Base-by-base conservation (phyloP, 2,329 filamentous ascomycete genomes). In the Neonectria coccinea region DNA sequence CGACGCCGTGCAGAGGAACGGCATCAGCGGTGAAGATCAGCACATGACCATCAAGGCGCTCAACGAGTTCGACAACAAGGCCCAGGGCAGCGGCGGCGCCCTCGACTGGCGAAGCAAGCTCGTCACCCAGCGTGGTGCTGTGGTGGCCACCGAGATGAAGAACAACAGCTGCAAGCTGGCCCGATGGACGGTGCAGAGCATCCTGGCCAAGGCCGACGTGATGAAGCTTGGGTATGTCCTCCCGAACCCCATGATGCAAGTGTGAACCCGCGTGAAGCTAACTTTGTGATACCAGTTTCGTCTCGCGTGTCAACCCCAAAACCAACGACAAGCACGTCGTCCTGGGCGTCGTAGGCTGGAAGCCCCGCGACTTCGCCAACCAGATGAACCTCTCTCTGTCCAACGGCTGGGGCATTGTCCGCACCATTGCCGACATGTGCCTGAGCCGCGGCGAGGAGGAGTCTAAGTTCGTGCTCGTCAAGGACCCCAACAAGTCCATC, bases 81-180 rank as follows among this genome's bases (percentile, higher is more conserved):
- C 96, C 25, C 94, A 97, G 79, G 96, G 96, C 73, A 93, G 92
- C 71, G 96, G 96, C 72, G 94, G 95, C 70, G 96, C 96, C 59
- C 87, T 99, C 56, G 96, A 99, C 87, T 99, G 96, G 96, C 89
- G 96, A 79, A 91, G 90, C 72, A 99, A 99, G 88, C 88, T 99
- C 65, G 92, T 92, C 69, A 93, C 91, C 74, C 94, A 97, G 85
- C 92, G 96, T 76, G 96, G 96, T 89, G 96, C 96, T 62, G 95
- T 99, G 47, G 92, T 99, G 27, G 96, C 96, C 20, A 99, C 96
- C 12, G 96, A 99, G 85, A 99, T 99, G 96, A 99, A 99, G 92
- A 99, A 99, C 89, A 99, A 99, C 88, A 94, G 90, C 78, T 97
- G 93, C 91, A 99, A 99, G 86, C 90, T 99, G 68, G 96, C 96